Base-by-base conservation (phyloP, 148 eudicot species). In the Heliamphora exappendiculata region DNA sequence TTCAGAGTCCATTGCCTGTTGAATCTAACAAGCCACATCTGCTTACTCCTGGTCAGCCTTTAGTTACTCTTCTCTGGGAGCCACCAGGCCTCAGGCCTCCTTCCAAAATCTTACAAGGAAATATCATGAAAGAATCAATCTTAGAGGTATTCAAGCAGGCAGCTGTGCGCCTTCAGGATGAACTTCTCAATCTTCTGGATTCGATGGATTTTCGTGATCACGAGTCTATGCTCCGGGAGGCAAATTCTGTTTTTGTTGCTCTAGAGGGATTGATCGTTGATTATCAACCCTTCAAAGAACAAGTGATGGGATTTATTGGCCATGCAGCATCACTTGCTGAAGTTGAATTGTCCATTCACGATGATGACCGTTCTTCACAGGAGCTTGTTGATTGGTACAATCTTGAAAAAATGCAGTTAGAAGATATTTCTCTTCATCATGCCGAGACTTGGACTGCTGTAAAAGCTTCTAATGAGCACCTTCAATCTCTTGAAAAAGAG, bases 151-250 rank as follows among this genome's bases (percentile, higher is more conserved):
- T 75, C 31, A 33, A 75, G 70, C 58, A 45, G 45, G 59, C 78
- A 19, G 78, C 78, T 47, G 28, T 22, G 39, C 24, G 59, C 33
- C 31, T 75, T 49, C 70, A 64, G 69, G 59, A 75, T 16, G 60
- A 53, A 7, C 70, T 75, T 63, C 41, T 75, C n/a, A 64, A 2
- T 31, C n/a, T 63, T 50, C n/a, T 75, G 26, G 70, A 63, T 59
- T 75, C 71, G 1, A 75, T 33, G 70, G 70, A 63, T 19, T 37
- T 53, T 44, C 70, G 47, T 20, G 70, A 75, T 22, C 78, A 75
- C 17, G 29, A 16, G 7, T 63, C 60, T 37, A 75, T 75, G 78
- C 29, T 64, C 19, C 20, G 19, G 16, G 70, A 63, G 28, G 68
- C 78, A 22, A 10, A 14, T 49, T 37, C 6, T 22, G 60, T 64